Evolutionary conservation across 441 rosid species (phyloP).

Genomic region (Adansonia rubrostipa): DNA sequence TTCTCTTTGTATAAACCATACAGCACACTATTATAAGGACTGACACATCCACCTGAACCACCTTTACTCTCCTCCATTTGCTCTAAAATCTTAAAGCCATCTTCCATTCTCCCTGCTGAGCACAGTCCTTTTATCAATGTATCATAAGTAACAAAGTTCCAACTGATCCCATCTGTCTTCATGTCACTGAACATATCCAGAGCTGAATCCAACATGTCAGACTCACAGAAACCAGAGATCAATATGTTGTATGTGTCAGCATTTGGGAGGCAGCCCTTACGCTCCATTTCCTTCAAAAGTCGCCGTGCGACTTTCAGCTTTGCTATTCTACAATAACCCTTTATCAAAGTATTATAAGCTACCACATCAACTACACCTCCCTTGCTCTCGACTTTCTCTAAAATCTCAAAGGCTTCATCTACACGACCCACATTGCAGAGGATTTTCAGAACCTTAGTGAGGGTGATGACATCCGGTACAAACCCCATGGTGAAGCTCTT

Average conservation of each 20-base stretch:
- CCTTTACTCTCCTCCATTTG: slow-evolving; percentile 69
- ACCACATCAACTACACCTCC: slow-evolving; percentile 68
- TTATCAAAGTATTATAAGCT: slow-evolving; percentile 72
- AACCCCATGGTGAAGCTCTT: slow-evolving; percentile 66
- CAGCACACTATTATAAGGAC: slow-evolving; percentile 70
- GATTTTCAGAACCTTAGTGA: slow-evolving; percentile 68
- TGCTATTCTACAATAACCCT: slow-evolving; percentile 64
- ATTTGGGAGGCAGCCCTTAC: slow-evolving; percentile 78
- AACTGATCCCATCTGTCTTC: slow-evolving; percentile 70
- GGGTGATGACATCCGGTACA: slow-evolving; percentile 68
- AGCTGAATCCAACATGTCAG: slow-evolving; percentile 65
- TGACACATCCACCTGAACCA: slow-evolving; percentile 42
- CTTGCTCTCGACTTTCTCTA: slow-evolving; percentile 71
- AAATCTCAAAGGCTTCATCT: slow-evolving; percentile 64
- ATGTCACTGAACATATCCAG: slow-evolving; percentile 72
- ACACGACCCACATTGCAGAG: slow-evolving; percentile 70
- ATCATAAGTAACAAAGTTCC: slow-evolving; percentile 68
- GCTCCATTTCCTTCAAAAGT: slow-evolving; percentile 78
- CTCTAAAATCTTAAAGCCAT: slow-evolving; percentile 72
- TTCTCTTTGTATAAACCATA: slow-evolving; percentile 70
- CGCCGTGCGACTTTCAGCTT: slow-evolving; percentile 61
- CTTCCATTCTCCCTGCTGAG: slow-evolving; percentile 56
- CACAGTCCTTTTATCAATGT: slow-evolving; percentile 61
- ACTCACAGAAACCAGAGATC: slow-evolving; percentile 64
- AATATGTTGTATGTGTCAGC: slow-evolving; percentile 66